Conservation (phyloP, 2,329 filamentous ascomycete species). For the Talaromyces atroroseus region DNA sequence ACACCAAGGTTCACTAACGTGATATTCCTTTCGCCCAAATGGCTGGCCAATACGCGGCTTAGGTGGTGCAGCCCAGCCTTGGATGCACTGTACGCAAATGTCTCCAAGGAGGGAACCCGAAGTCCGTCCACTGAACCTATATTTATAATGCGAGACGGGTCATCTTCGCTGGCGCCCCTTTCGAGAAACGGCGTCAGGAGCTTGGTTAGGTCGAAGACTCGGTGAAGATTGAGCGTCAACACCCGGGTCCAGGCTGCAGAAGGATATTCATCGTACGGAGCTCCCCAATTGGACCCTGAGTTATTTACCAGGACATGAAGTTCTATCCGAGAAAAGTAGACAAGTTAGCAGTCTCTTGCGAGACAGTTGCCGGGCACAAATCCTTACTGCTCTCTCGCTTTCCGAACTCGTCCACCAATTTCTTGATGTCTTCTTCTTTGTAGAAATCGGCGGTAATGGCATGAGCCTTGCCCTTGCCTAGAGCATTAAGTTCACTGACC, state of each 20-base stretch:
- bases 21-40: conserved; percentile 49
- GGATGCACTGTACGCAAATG: conserved; percentile 49
- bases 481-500: conserved; percentile 43
- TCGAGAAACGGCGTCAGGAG: conserved; percentile 45
- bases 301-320: conserved; percentile 48
- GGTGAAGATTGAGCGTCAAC: conserved; percentile 51
- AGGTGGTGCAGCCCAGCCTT: conserved; percentile 52
- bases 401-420: conserved; percentile 44
- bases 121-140: conserved; percentile 52
- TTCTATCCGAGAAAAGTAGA: conserved; percentile 28
- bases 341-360: not conserved
- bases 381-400: conserved; percentile 51
- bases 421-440: conserved; percentile 47
- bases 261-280: conserved; percentile 54
- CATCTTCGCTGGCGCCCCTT: conserved; percentile 40
- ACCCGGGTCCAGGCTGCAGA: conserved; percentile 55
- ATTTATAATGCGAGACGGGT: conserved; percentile 48
- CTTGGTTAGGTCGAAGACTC: conserved; percentile 46
- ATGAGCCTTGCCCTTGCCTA: conserved; percentile 48
- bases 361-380: conserved; percentile 46
- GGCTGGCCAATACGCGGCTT: conserved; percentile 47
- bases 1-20: conserved; percentile 31
- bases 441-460: conserved; percentile 50
- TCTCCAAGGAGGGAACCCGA: conserved; percentile 47
- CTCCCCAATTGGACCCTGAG: conserved; percentile 51